Conservation (phyloP, 352 stramenopile species). For the Globisporangium sylvaticum region DNA sequence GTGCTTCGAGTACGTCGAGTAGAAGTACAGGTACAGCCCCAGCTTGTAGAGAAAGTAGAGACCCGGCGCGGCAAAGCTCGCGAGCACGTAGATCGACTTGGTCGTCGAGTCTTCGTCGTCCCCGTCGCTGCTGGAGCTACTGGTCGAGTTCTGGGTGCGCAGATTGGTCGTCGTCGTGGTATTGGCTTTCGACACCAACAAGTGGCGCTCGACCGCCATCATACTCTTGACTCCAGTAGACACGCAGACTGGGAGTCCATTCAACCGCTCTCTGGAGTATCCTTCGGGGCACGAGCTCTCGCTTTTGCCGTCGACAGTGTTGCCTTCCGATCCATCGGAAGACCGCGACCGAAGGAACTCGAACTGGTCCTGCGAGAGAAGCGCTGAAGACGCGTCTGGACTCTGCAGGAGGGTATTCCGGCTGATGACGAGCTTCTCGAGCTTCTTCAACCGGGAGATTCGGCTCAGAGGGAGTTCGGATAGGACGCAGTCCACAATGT, state of each 20-base stretch:
- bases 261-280: background rate
- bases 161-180: background rate
- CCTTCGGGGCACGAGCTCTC: constrained; percentile 1
- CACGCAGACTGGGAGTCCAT: background rate
- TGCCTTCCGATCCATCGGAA: background rate
- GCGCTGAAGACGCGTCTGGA: background rate
- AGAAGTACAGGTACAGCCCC: constrained; percentile 5
- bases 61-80: background rate
- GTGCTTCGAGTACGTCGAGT: constrained; percentile 9
- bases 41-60: constrained; percentile 13
- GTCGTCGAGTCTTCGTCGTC: background rate
- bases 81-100: constrained; percentile 5
- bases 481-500: constrained; percentile 25
- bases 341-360: background rate
- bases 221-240: background rate
- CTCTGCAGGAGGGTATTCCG: background rate
- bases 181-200: background rate
- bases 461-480: constrained; percentile 13
- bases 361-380: constrained; percentile 4
- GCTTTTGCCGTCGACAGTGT: background rate
- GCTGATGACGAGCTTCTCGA: constrained; percentile 20
- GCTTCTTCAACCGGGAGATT: constrained; percentile 14
- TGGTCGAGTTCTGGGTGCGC: constrained; percentile 3
- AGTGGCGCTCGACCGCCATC: background rate
- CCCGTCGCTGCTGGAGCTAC: background rate